Conservation (phyloP, 257 asterid species). For the Ilex asprella region DNA sequence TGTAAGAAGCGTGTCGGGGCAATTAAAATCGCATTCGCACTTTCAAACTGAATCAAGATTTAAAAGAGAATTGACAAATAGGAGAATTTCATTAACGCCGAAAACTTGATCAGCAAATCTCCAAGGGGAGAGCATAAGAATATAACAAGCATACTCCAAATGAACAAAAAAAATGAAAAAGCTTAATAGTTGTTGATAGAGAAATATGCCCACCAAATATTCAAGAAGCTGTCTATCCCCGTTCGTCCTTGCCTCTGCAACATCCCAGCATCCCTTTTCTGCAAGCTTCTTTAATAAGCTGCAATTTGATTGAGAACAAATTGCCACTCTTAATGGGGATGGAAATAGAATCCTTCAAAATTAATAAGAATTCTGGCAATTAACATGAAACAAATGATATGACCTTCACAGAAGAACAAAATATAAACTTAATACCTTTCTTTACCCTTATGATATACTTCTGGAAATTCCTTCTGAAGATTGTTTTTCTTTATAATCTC, state of each 20-base stretch:
- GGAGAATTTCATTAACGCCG: no score
- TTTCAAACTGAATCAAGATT: no score
- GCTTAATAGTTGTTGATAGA: no score
- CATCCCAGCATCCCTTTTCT: conserved; percentile 91
- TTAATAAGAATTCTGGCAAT: neutral
- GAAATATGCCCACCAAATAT: conserved; percentile 62
- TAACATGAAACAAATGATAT: conserved; percentile 13
- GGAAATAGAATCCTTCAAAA: conserved; percentile 3
- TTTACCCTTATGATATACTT: conserved; percentile 67
- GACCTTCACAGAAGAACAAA: conserved; percentile 11
- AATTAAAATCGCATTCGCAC: no score
- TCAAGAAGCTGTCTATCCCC: conserved; percentile 66
- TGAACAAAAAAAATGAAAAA: no score
- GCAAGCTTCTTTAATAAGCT: conserved; percentile 89
- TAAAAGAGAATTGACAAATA: no score
- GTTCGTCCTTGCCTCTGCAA: conserved; percentile 76
- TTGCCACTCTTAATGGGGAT: conserved; percentile 6
- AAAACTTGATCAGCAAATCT: no score
- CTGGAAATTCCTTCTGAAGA: conserved; percentile 75
- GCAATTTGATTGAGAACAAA: conserved; percentile 22
- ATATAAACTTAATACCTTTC: conserved; percentile 52
- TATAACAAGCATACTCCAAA: no score
- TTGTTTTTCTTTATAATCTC: conserved; percentile 60
- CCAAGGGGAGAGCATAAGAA: no score
- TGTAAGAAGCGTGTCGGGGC: no score